Base-by-base conservation (phyloP, 495 filamentous ascomycete species). In the Venustampulla echinocandica region DNA sequence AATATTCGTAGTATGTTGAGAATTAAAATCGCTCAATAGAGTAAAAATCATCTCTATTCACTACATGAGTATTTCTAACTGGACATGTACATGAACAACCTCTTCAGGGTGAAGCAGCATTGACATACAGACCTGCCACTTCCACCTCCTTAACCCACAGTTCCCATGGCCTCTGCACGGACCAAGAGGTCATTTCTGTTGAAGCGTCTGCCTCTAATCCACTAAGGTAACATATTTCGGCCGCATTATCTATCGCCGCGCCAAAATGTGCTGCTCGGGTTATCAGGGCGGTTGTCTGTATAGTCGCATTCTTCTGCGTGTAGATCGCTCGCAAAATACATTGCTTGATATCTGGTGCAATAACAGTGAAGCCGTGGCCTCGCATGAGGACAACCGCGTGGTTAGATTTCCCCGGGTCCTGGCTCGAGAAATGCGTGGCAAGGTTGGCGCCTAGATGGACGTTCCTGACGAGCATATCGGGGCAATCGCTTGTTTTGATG, bases 351-450 rank as follows among this genome's bases (percentile, higher is more conserved):
- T 18, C 60, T 0, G 50, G 41, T 0, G 57, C 70, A 5, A 64
- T 47, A 0, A 58, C 57, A 0, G 66, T 68, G 46, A 74, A 70
- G 4, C 71, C 73, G 40, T 76, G 73, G 6, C 64, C 63, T 3
- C 60, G 58, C 70, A 73, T 73, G 11, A 76, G 52, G 7, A 69
- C 63, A 6, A 74, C 64, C 0, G 52, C 27, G 50, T 68, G 58
- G 13, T 46, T 46, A 0, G 54, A 44, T 15, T 43, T 9, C 6
- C 36, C 20, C 54, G 52, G 21, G 34, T 27, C 14, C 44, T 30
- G 15, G 1, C 51, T 37, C 7, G 30, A 37, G 23, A 57, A 55
- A 19, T 40, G 18, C 11, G 46, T 30, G 17, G 56, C 46, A 2
- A 73, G 55, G 10, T 60, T 52, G 3, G 36, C 41, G 13, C 65